Percentiles rank a stretch among this genome's conserved stretches.
Evolutionary conservation across 805 yeast species (phyloP).

Genomic region (Jamesozyma spencerorum): DNA sequence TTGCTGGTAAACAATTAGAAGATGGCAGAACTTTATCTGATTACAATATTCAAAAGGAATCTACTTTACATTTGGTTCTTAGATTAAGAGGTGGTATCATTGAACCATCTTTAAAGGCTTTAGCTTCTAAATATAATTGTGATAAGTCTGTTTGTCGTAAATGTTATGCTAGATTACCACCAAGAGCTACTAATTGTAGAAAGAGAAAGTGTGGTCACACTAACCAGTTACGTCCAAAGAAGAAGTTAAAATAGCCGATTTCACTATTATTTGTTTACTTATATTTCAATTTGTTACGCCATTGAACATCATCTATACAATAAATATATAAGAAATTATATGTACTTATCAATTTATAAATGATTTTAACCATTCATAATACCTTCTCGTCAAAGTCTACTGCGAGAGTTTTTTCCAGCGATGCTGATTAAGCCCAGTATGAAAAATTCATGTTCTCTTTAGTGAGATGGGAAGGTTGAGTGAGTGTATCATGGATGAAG

Average conservation of each 20-base stretch:
- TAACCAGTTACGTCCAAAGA: constrained; percentile 98
- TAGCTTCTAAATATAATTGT: constrained; percentile 98
- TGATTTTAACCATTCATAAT: not conserved
- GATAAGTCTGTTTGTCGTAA: constrained; percentile 96
- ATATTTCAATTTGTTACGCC: constrained; percentile 1
- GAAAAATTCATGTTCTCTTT: too few relatives aligned
- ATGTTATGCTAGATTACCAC: constrained; percentile 98
- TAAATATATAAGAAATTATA: not conserved
- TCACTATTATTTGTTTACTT: constrained; percentile 31
- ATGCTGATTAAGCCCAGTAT: too few relatives aligned
- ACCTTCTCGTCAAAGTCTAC: too few relatives aligned
- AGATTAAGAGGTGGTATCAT: constrained; percentile 76
- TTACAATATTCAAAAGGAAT: constrained; percentile 64
- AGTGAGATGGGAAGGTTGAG: too few relatives aligned
- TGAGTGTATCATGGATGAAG: too few relatives aligned
- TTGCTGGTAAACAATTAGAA: constrained; percentile 64
- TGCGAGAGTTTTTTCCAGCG: too few relatives aligned
- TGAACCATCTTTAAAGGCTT: constrained; percentile 95
- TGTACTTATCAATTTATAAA: not conserved
- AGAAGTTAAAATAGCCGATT: constrained; percentile 70
- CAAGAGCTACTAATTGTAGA: constrained; percentile 99
- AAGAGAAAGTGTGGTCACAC: constrained; percentile 99
- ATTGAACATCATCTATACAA: not conserved
- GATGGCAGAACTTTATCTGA: constrained; percentile 65
- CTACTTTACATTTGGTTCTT: constrained; percentile 59